Percentiles rank a stretch among this genome's conserved stretches.
phyloP scores from a whole-genome alignment of 768 basidiomycete genomes.

The Cystofilobasidium macerans region DNA sequence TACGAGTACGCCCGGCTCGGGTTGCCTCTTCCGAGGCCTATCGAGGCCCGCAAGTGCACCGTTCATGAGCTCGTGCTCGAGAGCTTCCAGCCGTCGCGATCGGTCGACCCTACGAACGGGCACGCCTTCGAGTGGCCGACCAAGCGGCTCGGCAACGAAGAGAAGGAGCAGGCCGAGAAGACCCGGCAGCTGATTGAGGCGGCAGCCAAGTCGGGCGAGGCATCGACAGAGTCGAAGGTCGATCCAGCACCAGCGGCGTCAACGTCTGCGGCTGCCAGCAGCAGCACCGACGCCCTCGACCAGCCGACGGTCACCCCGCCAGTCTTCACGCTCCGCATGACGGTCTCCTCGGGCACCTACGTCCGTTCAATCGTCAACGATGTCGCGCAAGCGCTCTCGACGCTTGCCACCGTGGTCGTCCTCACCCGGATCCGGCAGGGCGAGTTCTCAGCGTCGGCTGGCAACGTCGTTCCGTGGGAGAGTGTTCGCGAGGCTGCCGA shows the following conservation, averaged over 20 bases:
- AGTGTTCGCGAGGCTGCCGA: slow-evolving; percentile 22
- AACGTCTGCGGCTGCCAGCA: too few relatives aligned
- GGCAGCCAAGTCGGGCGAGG: neutral
- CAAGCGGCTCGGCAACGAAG: slow-evolving; percentile 55
- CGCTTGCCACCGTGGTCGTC: slow-evolving; percentile 86
- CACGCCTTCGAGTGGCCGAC: slow-evolving; percentile 69
- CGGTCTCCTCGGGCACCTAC: slow-evolving; percentile 90
- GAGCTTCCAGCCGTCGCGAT: slow-evolving; percentile 39
- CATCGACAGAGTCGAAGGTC: neutral
- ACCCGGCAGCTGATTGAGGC: slow-evolving; percentile 44
- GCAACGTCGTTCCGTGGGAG: slow-evolving; percentile 29
- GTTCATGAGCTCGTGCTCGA: slow-evolving; percentile 66
- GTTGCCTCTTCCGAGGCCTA: slow-evolving; percentile 85
- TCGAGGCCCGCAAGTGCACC: slow-evolving; percentile 70
- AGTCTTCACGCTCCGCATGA: slow-evolving; percentile 80
- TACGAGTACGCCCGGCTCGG: slow-evolving; percentile 92
- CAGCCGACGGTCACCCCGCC: slow-evolving; percentile 43
- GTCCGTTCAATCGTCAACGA: slow-evolving; percentile 94
- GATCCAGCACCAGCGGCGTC: neutral
- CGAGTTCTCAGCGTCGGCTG: slow-evolving; percentile 43
- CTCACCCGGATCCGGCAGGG: slow-evolving; percentile 84
- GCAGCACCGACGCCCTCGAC: neutral
- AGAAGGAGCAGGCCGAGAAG: slow-evolving; percentile 57
- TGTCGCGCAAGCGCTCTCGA: slow-evolving; percentile 67
- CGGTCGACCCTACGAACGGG: slow-evolving; percentile 38